These are phyloP conservation scores for Fusarium pilosicola DNA, from an alignment of 2,329 filamentous ascomycete species.

Conservation along the genomic window DNA sequence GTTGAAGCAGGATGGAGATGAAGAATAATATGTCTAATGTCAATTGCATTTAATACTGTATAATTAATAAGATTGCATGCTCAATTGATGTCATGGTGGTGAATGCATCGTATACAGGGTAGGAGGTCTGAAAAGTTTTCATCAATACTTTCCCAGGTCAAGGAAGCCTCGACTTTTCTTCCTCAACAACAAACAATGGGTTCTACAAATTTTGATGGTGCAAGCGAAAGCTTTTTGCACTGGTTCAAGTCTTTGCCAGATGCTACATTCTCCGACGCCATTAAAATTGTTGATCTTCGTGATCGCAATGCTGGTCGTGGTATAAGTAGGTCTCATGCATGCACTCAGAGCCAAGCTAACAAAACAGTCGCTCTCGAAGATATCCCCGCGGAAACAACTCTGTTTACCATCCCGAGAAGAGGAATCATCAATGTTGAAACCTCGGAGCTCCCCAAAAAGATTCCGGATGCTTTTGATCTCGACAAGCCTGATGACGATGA, in stretches of 20 bases:
- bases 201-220: constrained; percentile 52
- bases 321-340: constrained; percentile 55
- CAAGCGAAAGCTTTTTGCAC: constrained; percentile 58
- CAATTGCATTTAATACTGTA: not conserved
- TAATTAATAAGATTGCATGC: not conserved
- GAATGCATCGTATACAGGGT: constrained; percentile 1
- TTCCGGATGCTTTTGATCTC: constrained; percentile 63
- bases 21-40: not conserved
- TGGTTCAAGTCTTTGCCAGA: constrained; percentile 66
- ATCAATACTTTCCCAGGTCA: not conserved
- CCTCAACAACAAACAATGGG: constrained; percentile 9
- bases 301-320: constrained; percentile 63
- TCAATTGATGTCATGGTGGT: not conserved
- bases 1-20: constrained; percentile 35
- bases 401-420: constrained; percentile 81
- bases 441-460: constrained; percentile 70
- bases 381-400: constrained; percentile 77
- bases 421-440: constrained; percentile 78
- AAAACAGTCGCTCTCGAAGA: constrained; percentile 77
- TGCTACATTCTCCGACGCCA: constrained; percentile 62
- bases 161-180: not conserved
- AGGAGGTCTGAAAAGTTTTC: constrained; percentile 27
- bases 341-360: constrained; percentile 1
- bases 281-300: constrained; percentile 64
- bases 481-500: constrained; percentile 51